phyloP scores from a whole-genome alignment of 352 stramenopile genomes.

The Phytophthora vignae region DNA sequence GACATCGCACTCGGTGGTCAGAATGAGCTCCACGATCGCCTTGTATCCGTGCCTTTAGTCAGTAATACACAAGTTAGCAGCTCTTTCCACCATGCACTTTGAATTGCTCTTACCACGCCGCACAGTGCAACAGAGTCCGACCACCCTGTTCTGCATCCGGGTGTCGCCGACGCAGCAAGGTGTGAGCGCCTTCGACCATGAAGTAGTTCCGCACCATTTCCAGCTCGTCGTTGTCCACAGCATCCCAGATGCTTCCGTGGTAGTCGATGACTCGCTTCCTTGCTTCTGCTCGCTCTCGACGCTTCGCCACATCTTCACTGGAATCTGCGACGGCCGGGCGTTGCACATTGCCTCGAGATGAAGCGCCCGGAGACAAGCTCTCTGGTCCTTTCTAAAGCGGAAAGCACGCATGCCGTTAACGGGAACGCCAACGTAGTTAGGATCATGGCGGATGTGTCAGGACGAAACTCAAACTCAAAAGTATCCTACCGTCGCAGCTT shows the following conservation, averaged over 20 bases:
- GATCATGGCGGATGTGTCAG: background rate
- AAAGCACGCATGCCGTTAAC: background rate
- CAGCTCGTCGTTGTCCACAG: constrained; percentile 50
- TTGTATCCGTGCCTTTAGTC: constrained; percentile 44
- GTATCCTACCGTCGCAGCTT: constrained; percentile 6
- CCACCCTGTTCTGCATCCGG: constrained; percentile 57
- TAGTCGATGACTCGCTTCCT: constrained; percentile 66
- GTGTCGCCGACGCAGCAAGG: constrained; percentile 51
- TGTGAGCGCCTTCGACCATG: constrained; percentile 60
- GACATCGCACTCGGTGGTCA: constrained; percentile 53
- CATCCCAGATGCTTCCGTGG: constrained; percentile 63
- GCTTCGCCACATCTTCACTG: constrained; percentile 39
- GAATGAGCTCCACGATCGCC: constrained; percentile 47
- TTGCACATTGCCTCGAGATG: constrained; percentile 5
- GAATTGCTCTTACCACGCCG: constrained; percentile 54
- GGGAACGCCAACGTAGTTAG: background rate
- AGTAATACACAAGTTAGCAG: background rate
- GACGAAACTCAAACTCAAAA: background rate
- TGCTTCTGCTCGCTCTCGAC: constrained; percentile 61
- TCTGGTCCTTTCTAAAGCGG: constrained; percentile 5
- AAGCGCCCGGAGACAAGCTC: background rate
- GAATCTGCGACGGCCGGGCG: constrained; percentile 13
- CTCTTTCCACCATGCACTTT: background rate
- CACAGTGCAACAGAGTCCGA: constrained; percentile 69
- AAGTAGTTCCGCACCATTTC: constrained; percentile 70